A percentile compares a stretch with the other conserved stretches of the same genome.
Evolutionary conservation across 176 grass and related monocot species (phyloP).

Genomic region (Bonia amplexicaulis): DNA sequence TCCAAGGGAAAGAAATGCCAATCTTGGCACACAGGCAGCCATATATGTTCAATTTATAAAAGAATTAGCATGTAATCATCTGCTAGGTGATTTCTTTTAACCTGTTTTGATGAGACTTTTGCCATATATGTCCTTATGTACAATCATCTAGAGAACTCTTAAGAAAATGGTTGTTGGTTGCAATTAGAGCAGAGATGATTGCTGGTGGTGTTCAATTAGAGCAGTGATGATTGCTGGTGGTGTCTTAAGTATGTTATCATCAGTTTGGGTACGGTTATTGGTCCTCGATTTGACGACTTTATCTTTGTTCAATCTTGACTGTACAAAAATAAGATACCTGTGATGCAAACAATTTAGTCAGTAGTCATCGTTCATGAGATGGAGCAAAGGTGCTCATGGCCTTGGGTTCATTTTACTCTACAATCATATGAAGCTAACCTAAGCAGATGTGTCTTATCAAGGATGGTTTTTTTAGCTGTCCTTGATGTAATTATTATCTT

Average conservation of each 20-base stretch:
- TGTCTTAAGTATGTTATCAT: background rate
- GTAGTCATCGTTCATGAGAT: background rate
- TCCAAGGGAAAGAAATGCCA: too few species aligned
- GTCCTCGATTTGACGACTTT: background rate
- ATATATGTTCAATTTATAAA: too few species aligned
- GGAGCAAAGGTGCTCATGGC: background rate
- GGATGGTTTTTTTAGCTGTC: background rate
- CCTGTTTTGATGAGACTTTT: background rate
- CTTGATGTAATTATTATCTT: background rate
- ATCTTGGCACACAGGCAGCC: too few species aligned
- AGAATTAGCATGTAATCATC: too few species aligned
- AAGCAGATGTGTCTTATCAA: background rate
- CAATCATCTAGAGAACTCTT: background rate
- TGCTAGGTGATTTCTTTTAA: background rate
- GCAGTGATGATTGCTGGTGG: background rate
- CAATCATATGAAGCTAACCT: background rate
- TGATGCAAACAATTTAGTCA: background rate
- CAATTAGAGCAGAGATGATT: too few species aligned
- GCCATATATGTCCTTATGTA: background rate
- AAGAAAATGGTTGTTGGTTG: background rate
- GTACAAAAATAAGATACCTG: background rate
- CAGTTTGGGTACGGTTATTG: background rate
- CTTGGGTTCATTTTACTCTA: background rate
- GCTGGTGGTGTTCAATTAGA: background rate
- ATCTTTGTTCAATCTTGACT: background rate